Percentiles rank a stretch among this genome's conserved stretches.
These are phyloP conservation scores for Rhodotorula sp. DNA, from an alignment of 1,284 basidiomycete genomes.

Conservation along the genomic window DNA sequence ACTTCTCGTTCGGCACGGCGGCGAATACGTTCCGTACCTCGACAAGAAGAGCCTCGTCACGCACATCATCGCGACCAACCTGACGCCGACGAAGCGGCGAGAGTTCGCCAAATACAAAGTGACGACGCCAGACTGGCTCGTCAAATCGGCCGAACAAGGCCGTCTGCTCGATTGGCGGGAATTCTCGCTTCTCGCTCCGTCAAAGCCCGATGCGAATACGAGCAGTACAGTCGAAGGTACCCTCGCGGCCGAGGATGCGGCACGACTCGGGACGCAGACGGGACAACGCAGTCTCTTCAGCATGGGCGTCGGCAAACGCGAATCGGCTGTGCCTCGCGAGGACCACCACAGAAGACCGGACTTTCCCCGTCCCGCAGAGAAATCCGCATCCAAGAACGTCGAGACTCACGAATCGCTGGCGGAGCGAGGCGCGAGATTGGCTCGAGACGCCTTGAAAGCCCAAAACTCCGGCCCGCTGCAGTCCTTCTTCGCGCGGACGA, in stretches of 20 bases:
- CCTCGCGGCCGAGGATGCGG: slow-evolving; percentile 1
- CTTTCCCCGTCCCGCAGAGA: background rate
- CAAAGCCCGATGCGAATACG: background rate
- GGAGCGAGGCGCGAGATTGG: slow-evolving; percentile 30
- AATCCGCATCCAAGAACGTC: background rate
- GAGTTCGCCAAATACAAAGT: slow-evolving; percentile 89
- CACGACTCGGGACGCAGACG: slow-evolving; percentile 21
- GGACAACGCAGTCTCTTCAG: slow-evolving; percentile 30
- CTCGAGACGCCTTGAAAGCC: slow-evolving; percentile 16
- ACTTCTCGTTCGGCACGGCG: slow-evolving; percentile 79
- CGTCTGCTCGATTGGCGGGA: slow-evolving; percentile 73
- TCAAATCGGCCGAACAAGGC: slow-evolving; percentile 67
- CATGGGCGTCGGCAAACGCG: slow-evolving; percentile 12
- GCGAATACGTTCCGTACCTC: slow-evolving; percentile 77
- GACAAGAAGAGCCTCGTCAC: slow-evolving; percentile 68
- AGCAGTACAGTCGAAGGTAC: slow-evolving; percentile 8
- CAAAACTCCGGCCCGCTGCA: background rate
- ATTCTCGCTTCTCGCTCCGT: slow-evolving; percentile 47
- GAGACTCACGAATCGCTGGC: slow-evolving; percentile 33
- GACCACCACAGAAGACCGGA: background rate
- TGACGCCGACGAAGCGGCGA: slow-evolving; percentile 82
- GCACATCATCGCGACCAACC: slow-evolving; percentile 82
- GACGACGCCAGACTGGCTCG: slow-evolving; percentile 81
- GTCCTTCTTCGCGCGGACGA: background rate
- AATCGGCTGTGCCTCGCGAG: background rate